A percentile compares a stretch with the other conserved stretches of the same genome.
These are phyloP conservation scores for Colletotrichum sp. DNA, from an alignment of 2,329 filamentous ascomycete species.

Conservation along the genomic window DNA sequence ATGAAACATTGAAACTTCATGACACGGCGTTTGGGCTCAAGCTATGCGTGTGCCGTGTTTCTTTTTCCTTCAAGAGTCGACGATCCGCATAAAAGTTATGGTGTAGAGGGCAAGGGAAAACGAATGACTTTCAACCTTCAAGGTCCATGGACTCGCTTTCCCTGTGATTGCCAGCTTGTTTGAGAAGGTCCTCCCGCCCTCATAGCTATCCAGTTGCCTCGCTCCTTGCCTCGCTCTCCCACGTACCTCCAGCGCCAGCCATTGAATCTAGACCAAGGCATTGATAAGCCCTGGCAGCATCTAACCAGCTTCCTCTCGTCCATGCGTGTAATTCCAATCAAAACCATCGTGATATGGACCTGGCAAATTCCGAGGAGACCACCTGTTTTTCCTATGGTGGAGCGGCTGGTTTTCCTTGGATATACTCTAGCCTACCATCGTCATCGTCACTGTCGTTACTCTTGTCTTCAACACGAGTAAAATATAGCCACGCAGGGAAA, in stretches of 20 bases:
- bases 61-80: not conserved
- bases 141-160: not conserved
- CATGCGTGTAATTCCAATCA: not conserved
- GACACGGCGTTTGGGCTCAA: slow-evolving; percentile 21
- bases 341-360: not conserved
- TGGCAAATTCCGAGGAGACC: not conserved
- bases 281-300: not conserved
- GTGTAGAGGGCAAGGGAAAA: not conserved
- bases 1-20: slow-evolving; percentile 53
- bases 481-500: not conserved
- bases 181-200: not conserved
- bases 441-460: not conserved
- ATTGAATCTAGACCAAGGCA: not conserved
- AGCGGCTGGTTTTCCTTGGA: not conserved
- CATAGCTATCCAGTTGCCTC: not conserved
- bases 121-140: not conserved
- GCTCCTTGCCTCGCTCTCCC: not conserved
- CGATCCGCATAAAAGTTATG: not conserved
- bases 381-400: not conserved
- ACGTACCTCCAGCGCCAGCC: not conserved
- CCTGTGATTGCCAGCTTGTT: not conserved
- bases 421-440: not conserved
- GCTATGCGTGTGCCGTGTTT: slow-evolving; percentile 19
- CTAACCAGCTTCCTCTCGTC: not conserved
- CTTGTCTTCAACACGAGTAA: not conserved